Percentiles rank a stretch among this genome's conserved stretches.
Conservation (phyloP, 1,139 yeast genomes). For the Candida sanyaensis region DNA sequence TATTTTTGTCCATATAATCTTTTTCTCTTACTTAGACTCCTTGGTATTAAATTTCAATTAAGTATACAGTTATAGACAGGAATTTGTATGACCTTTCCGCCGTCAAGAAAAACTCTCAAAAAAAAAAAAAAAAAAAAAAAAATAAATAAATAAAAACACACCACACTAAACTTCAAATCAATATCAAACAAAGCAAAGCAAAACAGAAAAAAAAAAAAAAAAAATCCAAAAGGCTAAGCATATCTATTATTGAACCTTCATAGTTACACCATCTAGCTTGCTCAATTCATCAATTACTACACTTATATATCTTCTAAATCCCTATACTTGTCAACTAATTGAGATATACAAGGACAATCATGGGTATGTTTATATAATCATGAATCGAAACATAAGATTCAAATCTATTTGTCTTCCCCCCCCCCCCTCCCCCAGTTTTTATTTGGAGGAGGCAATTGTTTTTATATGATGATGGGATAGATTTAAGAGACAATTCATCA, state of each 20-base stretch:
- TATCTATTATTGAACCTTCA: not conserved
- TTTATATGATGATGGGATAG: no score
- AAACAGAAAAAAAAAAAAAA: not conserved
- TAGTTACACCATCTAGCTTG: not conserved
- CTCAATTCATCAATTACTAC: not conserved
- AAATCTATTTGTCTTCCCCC: no score
- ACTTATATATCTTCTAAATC: not conserved
- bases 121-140: not conserved
- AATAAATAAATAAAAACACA: conserved; percentile 1
- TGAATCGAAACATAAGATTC: no score
- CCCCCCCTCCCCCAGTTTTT: not conserved
- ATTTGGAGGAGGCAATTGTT: not conserved
- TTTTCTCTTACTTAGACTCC: no score
- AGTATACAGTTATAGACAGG: conserved; percentile 1
- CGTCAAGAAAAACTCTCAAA: no score
- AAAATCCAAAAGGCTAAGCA: not conserved
- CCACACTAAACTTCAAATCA: conserved; percentile 1
- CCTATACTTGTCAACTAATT: not conserved
- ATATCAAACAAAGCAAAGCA: not conserved
- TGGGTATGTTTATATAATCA: not conserved
- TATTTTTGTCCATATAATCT: not conserved
- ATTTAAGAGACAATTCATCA: no score
- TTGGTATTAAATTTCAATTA: no score
- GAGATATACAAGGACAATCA: not conserved
- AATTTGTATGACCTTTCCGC: not conserved